Evolutionary conservation across 2,329 filamentous ascomycete species (phyloP), one percentile per base, ranked within the genome.

Genomic region (Didymella exigua): DNA sequence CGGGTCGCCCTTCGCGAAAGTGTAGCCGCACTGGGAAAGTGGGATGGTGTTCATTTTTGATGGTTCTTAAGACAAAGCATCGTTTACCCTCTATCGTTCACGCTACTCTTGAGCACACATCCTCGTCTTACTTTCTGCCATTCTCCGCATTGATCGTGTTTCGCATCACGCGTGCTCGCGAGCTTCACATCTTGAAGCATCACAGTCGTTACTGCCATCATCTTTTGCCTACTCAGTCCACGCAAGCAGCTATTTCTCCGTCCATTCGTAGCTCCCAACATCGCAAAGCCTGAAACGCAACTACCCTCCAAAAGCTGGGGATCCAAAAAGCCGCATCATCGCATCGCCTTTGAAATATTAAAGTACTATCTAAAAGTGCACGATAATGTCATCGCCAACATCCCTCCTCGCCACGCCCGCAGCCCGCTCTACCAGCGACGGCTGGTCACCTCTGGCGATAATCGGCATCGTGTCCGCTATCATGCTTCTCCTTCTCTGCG

Each of bases 391-490:
- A 3, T 10, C 44, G 13, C n/a, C 51, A 10, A 46, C 46, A 1
- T 21, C 44, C 19, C 30, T 49, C 0, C 63, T 63, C 2, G 41
- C 57, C 13, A 63, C 63, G 11, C 63, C 65, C 9, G 40, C 58
- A 4, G 61, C 59, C 5, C 27, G 34, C 14, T 19, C 41, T 16
- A 46, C 40, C 3, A 56, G n/a, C 34, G 58, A 66, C 21, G 63
- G 61, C 47, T 67, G 57, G 40, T 59, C 41, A 3, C 64, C 66
- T 0, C 45, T 56, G 5, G 63, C 66, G 3, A 62, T 67, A 16
- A 65, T 67, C 42, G 61, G 63, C 58, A 67, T 68, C 38, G 60
- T 66, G n/a, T 48, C 59, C 10, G 54, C 62, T 14, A 56, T 65
- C 16, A 48, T 65, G 10, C 21, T 61, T 1, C 55, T 68, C 3